Evolutionary conservation across 345 rosid genomes (phyloP).

Genomic region (Euphorbia pulcherrima): DNA sequence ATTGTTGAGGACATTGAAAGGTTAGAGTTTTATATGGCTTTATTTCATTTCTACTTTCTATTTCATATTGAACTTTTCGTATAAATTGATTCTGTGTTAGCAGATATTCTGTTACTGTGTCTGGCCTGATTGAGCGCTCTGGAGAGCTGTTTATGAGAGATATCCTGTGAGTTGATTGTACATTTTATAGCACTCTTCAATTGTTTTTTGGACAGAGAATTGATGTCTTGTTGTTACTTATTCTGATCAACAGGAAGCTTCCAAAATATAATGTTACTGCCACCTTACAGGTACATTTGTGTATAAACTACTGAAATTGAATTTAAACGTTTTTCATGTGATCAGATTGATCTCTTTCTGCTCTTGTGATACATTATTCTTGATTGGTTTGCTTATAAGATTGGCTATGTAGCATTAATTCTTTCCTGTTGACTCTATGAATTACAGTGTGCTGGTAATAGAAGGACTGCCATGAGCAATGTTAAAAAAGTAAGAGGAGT

Average conservation of each 20-base stretch:
- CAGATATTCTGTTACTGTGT: constrained; percentile 56
- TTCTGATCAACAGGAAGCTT: constrained; percentile 48
- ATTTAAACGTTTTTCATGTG: not conserved
- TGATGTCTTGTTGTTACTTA: constrained; percentile 8
- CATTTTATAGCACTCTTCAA: not conserved
- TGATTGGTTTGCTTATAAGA: no score
- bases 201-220: not conserved
- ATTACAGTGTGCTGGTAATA: constrained; percentile 90
- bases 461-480: constrained; percentile 98
- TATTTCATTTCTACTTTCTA: not conserved
- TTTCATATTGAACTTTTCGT: constrained; percentile 2
- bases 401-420: not conserved
- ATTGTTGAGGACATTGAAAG: constrained; percentile 63
- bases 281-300: constrained; percentile 61
- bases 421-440: constrained; percentile 17
- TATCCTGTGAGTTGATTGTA: constrained; percentile 47
- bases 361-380: not conserved
- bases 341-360: not conserved
- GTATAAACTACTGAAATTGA: not conserved
- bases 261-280: constrained; percentile 75
- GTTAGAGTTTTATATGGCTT: constrained; percentile 46
- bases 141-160: constrained; percentile 60
- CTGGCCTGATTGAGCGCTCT: constrained; percentile 52
- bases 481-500: constrained; percentile 74
- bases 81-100: constrained; percentile 15